These are phyloP conservation scores for Geoglossum cookeanum DNA, from an alignment of 2,329 filamentous ascomycete species.

Conservation along the genomic window DNA sequence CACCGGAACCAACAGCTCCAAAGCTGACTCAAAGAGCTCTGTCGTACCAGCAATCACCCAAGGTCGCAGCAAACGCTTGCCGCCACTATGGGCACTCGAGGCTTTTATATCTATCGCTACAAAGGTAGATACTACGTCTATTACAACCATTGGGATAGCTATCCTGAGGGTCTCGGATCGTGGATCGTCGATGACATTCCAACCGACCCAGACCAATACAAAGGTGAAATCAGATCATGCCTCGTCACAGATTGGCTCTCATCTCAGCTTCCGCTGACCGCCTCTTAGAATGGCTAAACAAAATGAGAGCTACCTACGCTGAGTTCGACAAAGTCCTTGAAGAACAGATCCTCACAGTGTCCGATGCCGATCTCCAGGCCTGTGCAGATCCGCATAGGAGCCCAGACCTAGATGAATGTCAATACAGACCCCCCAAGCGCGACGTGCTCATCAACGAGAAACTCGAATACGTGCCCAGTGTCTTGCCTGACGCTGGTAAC, in stretches of 20 bases:
- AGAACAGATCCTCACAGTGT: background rate
- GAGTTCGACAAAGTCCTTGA: background rate
- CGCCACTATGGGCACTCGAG: background rate
- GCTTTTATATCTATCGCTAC: slow-evolving; percentile 2
- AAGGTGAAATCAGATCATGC: background rate
- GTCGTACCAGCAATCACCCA: too few species aligned
- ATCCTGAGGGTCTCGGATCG: slow-evolving; percentile 6
- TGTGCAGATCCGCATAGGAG: too few species aligned
- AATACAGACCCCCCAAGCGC: background rate
- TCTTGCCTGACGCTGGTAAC: background rate
- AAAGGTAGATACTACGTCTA: slow-evolving; percentile 7
- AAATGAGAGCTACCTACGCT: background rate
- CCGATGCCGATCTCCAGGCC: background rate
- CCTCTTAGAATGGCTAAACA: background rate
- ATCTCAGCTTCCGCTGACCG: background rate
- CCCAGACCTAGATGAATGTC: too few species aligned
- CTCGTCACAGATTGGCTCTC: too few species aligned
- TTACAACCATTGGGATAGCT: slow-evolving; percentile 7
- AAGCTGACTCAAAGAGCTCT: too few species aligned
- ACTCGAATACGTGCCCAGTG: background rate
- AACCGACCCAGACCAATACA: slow-evolving; percentile 4
- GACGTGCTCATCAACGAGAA: background rate
- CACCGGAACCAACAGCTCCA: too few species aligned
- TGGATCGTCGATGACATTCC: slow-evolving; percentile 6
- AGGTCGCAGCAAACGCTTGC: too few species aligned